Conservation (phyloP, 768 basidiomycete genomes). For the Panellus pusillus region DNA sequence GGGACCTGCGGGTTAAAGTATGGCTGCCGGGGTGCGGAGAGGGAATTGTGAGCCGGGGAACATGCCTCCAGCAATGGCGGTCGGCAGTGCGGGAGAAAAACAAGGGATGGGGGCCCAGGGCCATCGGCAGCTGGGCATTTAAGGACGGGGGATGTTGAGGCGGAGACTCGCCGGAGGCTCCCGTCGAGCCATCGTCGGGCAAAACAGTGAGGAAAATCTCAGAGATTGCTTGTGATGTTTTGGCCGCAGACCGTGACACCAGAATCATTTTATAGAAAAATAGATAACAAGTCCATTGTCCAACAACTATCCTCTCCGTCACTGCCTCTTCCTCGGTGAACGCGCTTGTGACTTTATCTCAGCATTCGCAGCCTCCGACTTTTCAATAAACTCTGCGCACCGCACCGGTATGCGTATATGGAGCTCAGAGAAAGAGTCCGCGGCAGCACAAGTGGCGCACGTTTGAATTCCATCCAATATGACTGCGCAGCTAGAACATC, state of each 20-base stretch:
- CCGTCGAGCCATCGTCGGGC: slow-evolving; percentile 38
- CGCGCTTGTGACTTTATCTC: too few species aligned
- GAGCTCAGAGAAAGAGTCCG: slow-evolving; percentile 6
- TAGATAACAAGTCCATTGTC: neutral
- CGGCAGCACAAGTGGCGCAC: slow-evolving; percentile 9
- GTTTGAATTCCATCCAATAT: slow-evolving; percentile 4
- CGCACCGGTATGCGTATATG: slow-evolving; percentile 14
- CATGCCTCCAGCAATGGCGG: slow-evolving; percentile 56
- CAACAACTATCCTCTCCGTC: neutral
- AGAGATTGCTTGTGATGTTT: neutral
- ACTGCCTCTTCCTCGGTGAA: too few species aligned
- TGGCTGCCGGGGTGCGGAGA: slow-evolving; percentile 68
- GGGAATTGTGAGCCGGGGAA: slow-evolving; percentile 49
- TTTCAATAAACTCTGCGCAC: slow-evolving; percentile 4
- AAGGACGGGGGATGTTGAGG: slow-evolving; percentile 56
- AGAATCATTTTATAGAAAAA: neutral
- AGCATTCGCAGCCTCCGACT: neutral
- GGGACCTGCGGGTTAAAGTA: slow-evolving; percentile 58
- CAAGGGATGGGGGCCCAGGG: slow-evolving; percentile 47
- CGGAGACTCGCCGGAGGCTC: slow-evolving; percentile 43
- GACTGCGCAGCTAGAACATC: neutral
- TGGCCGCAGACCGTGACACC: neutral
- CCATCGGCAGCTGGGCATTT: slow-evolving; percentile 54
- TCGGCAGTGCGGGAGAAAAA: slow-evolving; percentile 69
- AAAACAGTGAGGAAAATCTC: neutral